Evolutionary conservation across 2,329 filamentous ascomycete species (phyloP).

Genomic region (Pseudogymnoascus sp.): DNA sequence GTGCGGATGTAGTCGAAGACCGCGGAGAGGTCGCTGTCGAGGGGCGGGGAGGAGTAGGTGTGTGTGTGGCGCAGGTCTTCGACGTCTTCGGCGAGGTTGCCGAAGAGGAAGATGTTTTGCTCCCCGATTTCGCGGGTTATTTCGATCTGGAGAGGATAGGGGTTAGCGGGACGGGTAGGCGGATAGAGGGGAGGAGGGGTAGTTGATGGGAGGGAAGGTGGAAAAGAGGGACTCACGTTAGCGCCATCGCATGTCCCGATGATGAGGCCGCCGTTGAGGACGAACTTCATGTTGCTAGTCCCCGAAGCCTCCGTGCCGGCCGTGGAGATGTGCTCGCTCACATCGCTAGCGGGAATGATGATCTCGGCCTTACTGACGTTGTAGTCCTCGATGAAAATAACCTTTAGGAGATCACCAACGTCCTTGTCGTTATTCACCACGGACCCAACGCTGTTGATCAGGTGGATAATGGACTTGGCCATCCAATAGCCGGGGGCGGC

Average conservation of each 20-base stretch:
- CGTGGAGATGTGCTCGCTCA: constrained; percentile 97
- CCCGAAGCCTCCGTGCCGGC: constrained; percentile 87
- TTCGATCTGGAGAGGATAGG: constrained; percentile 61
- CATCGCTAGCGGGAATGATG: constrained; percentile 86
- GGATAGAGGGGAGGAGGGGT: too few species aligned
- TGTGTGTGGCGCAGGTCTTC: constrained; percentile 90
- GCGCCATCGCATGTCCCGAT: constrained; percentile 97
- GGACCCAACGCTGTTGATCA: constrained; percentile 83
- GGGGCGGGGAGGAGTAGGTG: constrained; percentile 69
- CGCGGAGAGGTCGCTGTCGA: constrained; percentile 68
- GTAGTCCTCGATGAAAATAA: constrained; percentile 96
- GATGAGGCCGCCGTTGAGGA: constrained; percentile 91
- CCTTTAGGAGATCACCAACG: constrained; percentile 89
- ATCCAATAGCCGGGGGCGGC: constrained; percentile 99
- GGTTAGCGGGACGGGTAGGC: background rate
- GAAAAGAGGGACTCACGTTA: constrained; percentile 57
- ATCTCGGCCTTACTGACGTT: constrained; percentile 99
- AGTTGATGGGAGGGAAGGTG: constrained; percentile 15
- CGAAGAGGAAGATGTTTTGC: constrained; percentile 97
- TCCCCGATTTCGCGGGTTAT: constrained; percentile 96
- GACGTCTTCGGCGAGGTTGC: constrained; percentile 90
- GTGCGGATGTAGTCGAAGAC: constrained; percentile 79
- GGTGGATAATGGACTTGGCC: constrained; percentile 97
- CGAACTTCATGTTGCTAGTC: constrained; percentile 99
- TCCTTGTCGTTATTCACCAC: constrained; percentile 91